phyloP scores from a whole-genome alignment of 805 yeast genomes.

The Starmerella gropengiesseri region DNA sequence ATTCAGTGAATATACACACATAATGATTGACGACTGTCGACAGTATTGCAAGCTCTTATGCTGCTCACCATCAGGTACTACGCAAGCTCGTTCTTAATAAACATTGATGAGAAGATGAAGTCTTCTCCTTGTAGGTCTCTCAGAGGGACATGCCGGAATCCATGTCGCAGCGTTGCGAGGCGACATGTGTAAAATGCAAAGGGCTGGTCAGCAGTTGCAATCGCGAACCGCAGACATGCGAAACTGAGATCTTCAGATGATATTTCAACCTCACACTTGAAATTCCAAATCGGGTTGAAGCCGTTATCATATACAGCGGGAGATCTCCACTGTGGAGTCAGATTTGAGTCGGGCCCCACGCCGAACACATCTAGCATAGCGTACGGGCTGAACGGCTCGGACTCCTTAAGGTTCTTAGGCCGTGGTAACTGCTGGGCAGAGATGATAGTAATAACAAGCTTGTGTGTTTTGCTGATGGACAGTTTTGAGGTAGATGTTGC shows the following conservation, averaged over 20 bases:
- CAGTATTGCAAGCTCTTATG: too few species aligned
- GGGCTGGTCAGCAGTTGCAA: slow-evolving; percentile 28
- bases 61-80: too few species aligned
- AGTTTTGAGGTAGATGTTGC: too few species aligned
- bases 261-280: slow-evolving; percentile 38
- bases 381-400: slow-evolving; percentile 47
- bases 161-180: slow-evolving; percentile 54
- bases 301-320: slow-evolving; percentile 53
- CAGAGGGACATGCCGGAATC: slow-evolving; percentile 73
- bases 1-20: too few species aligned
- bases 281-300: slow-evolving; percentile 78
- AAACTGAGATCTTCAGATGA: slow-evolving; percentile 26
- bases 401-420: slow-evolving; percentile 41
- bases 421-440: slow-evolving; percentile 83
- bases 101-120: slow-evolving; percentile 47
- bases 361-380: slow-evolving; percentile 54
- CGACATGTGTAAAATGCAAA: slow-evolving; percentile 55
- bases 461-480: too few species aligned
- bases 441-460: slow-evolving; percentile 38
- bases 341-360: slow-evolving; percentile 7
- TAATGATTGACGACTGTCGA: too few species aligned
- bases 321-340: slow-evolving; percentile 27
- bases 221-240: slow-evolving; percentile 31
- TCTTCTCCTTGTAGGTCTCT: slow-evolving; percentile 75
- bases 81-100: slow-evolving; percentile 28